Evolutionary conservation across 208 protist species (phyloP).

Genomic region (Crithidia bombi): DNA sequence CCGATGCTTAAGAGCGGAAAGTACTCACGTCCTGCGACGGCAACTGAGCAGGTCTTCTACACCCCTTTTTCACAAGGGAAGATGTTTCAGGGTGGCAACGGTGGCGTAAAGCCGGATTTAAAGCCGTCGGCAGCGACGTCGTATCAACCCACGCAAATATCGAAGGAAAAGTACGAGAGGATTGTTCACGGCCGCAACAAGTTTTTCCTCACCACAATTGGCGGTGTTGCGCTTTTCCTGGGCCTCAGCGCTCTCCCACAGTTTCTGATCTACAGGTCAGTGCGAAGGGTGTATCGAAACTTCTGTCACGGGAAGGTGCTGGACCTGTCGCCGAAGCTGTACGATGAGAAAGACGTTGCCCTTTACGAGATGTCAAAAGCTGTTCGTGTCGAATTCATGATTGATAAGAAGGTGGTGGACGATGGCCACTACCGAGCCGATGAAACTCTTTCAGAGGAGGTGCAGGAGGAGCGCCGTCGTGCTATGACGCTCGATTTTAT

Average conservation of each 20-base stretch:
- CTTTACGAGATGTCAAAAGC: constrained; percentile 81
- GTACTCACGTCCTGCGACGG: neutral
- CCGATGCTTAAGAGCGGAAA: neutral
- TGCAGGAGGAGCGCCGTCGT: constrained; percentile 62
- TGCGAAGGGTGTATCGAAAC: constrained; percentile 48
- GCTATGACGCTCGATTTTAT: constrained; percentile 89
- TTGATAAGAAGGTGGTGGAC: constrained; percentile 68
- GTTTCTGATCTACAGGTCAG: constrained; percentile 59
- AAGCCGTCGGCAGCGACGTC: constrained; percentile 18
- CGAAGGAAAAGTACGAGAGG: constrained; percentile 81
- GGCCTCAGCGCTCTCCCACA: constrained; percentile 54
- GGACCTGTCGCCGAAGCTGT: constrained; percentile 83
- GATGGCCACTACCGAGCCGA: constrained; percentile 70
- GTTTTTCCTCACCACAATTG: constrained; percentile 64
- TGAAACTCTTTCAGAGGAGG: constrained; percentile 48
- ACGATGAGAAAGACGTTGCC: constrained; percentile 66
- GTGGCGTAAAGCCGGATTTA: constrained; percentile 26
- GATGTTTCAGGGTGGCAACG: constrained; percentile 24
- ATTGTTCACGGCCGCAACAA: constrained; percentile 68
- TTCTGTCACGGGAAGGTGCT: constrained; percentile 72
- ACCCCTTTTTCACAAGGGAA: neutral
- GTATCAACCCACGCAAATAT: constrained; percentile 55
- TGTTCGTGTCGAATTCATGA: constrained; percentile 77
- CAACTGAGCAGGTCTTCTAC: no score
- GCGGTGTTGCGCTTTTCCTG: constrained; percentile 43